These are phyloP conservation scores for Amanita phalloides DNA, from an alignment of 768 basidiomycete genomes.

Conservation along the genomic window DNA sequence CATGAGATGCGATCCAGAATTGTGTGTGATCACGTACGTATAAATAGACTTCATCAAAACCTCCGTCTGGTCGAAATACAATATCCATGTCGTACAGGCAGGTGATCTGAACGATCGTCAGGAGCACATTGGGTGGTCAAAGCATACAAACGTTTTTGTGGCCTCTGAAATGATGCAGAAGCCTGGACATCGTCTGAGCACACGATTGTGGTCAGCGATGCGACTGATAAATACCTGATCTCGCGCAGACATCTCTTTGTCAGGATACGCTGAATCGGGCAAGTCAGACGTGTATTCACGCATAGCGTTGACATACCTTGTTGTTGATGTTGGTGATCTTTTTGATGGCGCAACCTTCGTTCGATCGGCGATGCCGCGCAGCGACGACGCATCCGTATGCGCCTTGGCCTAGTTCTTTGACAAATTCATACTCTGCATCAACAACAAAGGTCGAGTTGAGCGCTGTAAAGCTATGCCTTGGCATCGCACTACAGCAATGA, in stretches of 20 bases:
- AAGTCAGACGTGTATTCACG: background rate
- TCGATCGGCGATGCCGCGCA: constrained; percentile 72
- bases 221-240: constrained; percentile 44
- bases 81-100: constrained; percentile 99
- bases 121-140: constrained; percentile 4
- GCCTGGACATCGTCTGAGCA: constrained; percentile 29
- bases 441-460: constrained; percentile 84
- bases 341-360: constrained; percentile 91
- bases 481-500: constrained; percentile 28
- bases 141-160: constrained; percentile 82
- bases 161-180: constrained; percentile 95
- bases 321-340: constrained; percentile 93
- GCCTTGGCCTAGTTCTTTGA: constrained; percentile 95
- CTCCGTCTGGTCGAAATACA: constrained; percentile 82
- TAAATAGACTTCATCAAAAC: constrained; percentile 95
- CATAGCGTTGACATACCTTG: constrained; percentile 36
- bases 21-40: constrained; percentile 41
- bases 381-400: constrained; percentile 90
- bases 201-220: background rate
- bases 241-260: constrained; percentile 95
- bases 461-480: constrained; percentile 69
- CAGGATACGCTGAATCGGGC: constrained; percentile 61
- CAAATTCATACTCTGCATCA: constrained; percentile 83
- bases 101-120: constrained; percentile 56
- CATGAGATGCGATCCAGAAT: constrained; percentile 5